These are phyloP conservation scores for Meira miltonrushii DNA, from an alignment of 1,284 basidiomycete genomes.

Conservation along the genomic window DNA sequence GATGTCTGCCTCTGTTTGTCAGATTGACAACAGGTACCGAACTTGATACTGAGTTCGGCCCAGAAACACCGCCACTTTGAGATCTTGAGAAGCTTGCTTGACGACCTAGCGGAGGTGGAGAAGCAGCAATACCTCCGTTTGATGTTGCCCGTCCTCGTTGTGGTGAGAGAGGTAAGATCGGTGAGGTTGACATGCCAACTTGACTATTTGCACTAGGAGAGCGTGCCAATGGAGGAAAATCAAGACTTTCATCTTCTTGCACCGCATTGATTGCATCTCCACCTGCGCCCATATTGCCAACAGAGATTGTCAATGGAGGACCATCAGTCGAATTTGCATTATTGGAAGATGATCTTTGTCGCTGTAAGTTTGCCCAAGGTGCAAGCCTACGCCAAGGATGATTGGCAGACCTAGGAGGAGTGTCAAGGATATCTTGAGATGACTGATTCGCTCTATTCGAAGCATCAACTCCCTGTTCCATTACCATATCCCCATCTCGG, in stretches of 20 bases:
- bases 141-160: not conserved
- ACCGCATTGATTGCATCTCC: conserved; percentile 20
- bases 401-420: not conserved
- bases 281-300: conserved; percentile 34
- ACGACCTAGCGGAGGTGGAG: not conserved
- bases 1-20: not conserved
- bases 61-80: not conserved
- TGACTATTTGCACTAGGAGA: conserved; percentile 12
- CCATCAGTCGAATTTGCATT: conserved; percentile 5
- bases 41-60: not conserved
- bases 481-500: not conserved
- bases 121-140: not conserved
- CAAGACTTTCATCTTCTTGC: conserved; percentile 13
- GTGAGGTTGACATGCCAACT: conserved; percentile 17
- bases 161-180: conserved; percentile 7
- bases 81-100: conserved; percentile 1
- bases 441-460: not conserved
- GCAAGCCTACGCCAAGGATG: not conserved
- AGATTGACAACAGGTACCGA: not conserved
- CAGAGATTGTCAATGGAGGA: conserved; percentile 23
- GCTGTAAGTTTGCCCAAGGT: not conserved
- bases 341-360: too few relatives aligned
- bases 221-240: conserved; percentile 26
- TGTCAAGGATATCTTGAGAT: not conserved
- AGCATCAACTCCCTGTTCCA: not conserved